Evolutionary conservation across 1,284 basidiomycete genomes (phyloP).

Genomic region (Cutaneotrichosporon mucoides): DNA sequence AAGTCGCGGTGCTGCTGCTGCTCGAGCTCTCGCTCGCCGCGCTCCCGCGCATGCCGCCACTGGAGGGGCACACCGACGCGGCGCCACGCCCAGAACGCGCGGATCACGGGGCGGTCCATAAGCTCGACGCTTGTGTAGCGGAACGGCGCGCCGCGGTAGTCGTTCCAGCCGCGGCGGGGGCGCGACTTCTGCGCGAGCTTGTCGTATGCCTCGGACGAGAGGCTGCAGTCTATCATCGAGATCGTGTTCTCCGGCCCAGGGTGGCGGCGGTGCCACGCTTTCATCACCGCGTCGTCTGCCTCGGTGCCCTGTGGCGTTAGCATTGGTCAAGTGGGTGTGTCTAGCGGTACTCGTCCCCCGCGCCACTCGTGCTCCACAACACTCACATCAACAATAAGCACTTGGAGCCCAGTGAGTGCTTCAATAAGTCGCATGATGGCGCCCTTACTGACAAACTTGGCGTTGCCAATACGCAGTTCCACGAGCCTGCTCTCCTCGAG

Average conservation of each 20-base stretch:
- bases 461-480: conserved; percentile 68
- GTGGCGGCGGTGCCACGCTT: conserved; percentile 59
- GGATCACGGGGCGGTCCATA: conserved; percentile 58
- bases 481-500: conserved; percentile 53
- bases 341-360: too few species aligned
- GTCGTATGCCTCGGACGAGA: conserved; percentile 61
- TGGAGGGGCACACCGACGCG: conserved; percentile 57
- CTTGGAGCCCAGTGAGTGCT: conserved; percentile 59
- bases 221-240: conserved; percentile 71
- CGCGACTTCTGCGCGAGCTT: conserved; percentile 55
- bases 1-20: not conserved
- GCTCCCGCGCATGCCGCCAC: conserved; percentile 27
- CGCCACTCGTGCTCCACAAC: too few species aligned
- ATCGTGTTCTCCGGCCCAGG: conserved; percentile 45
- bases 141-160: conserved; percentile 57
- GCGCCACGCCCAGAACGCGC: conserved; percentile 83
- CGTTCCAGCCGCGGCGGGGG: conserved; percentile 66
- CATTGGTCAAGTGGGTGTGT: too few species aligned
- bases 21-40: conserved; percentile 13
- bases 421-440: conserved; percentile 63
- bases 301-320: conserved; percentile 56
- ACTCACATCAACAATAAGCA: conserved; percentile 65
- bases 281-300: conserved; percentile 61
- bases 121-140: conserved; percentile 27
- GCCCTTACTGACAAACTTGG: conserved; percentile 60